phyloP scores from a whole-genome alignment of 441 rosid species.

The Corymbia citriodora region DNA sequence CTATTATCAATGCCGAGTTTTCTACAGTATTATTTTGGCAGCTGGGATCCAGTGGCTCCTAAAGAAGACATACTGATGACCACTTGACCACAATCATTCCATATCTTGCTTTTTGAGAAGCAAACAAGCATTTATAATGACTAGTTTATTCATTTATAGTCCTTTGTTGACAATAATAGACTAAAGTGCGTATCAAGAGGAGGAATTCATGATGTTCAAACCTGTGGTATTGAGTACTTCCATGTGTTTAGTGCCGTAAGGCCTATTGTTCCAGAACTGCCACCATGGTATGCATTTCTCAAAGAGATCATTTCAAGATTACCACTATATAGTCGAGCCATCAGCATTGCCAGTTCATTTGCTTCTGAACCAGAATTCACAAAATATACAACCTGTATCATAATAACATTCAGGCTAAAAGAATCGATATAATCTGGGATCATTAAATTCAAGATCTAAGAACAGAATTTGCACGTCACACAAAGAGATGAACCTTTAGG shows the following conservation, averaged over 20 bases:
- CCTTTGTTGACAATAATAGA: not conserved
- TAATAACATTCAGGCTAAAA: not conserved
- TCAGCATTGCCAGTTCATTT: conserved; percentile 88
- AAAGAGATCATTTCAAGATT: conserved; percentile 84
- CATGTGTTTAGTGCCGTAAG: conserved; percentile 82
- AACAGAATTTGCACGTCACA: not conserved
- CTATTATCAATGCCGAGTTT: not conserved
- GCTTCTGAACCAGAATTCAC: conserved; percentile 96
- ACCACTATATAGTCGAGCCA: conserved; percentile 85
- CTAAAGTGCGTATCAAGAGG: not conserved
- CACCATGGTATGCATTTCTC: conserved; percentile 96
- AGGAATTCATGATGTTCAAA: conserved; percentile 5
- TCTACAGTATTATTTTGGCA: not conserved
- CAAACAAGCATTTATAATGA: not conserved
- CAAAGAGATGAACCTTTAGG: conserved; percentile 46
- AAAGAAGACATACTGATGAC: not conserved
- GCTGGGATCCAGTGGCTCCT: not conserved
- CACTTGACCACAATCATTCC: not conserved
- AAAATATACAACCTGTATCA: conserved; percentile 80
- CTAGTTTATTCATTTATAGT: not conserved
- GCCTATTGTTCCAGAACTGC: conserved; percentile 83
- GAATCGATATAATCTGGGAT: not conserved
- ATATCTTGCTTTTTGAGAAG: not conserved
- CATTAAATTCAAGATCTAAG: not conserved
- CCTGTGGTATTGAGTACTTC: conserved; percentile 96